These are phyloP conservation scores for Plasmodium falciparum DNA, from an alignment of 169 alveolate genomes.

Conservation along the genomic window DNA sequence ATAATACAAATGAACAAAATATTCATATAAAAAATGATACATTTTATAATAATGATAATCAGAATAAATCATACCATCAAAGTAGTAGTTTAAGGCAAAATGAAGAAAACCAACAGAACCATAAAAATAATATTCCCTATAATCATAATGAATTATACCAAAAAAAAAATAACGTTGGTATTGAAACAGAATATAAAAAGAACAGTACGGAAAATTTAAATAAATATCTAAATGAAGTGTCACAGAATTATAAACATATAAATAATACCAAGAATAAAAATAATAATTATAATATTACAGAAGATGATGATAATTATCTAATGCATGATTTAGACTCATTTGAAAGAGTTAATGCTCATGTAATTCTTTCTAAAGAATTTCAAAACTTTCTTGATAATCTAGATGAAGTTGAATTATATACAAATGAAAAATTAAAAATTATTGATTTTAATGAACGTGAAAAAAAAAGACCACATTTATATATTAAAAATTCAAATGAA, in stretches of 20 bases:
- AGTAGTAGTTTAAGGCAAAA: neutral
- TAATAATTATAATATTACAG: slow-evolving; percentile 2
- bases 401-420: slow-evolving; percentile 39
- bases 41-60: no score
- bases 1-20: no score
- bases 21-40: no score
- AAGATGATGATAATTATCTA: neutral
- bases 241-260: neutral
- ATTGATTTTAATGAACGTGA: slow-evolving; percentile 25
- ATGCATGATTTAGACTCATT: slow-evolving; percentile 2
- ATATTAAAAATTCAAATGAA: neutral
- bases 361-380: slow-evolving; percentile 59
- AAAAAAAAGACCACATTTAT: slow-evolving; percentile 47
- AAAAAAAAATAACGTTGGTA: neutral
- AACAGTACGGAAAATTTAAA: neutral
- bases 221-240: neutral
- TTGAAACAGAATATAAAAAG: neutral
- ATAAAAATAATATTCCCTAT: neutral
- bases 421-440: neutral
- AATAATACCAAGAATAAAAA: neutral
- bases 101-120: neutral
- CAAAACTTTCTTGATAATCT: slow-evolving; percentile 60
- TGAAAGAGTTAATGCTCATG: slow-evolving; percentile 30
- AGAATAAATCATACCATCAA: no score
- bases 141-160: neutral